Evolutionary conservation across 176 grass and related monocot genomes (phyloP).

Genomic region (Tillandsia fasciculata): DNA sequence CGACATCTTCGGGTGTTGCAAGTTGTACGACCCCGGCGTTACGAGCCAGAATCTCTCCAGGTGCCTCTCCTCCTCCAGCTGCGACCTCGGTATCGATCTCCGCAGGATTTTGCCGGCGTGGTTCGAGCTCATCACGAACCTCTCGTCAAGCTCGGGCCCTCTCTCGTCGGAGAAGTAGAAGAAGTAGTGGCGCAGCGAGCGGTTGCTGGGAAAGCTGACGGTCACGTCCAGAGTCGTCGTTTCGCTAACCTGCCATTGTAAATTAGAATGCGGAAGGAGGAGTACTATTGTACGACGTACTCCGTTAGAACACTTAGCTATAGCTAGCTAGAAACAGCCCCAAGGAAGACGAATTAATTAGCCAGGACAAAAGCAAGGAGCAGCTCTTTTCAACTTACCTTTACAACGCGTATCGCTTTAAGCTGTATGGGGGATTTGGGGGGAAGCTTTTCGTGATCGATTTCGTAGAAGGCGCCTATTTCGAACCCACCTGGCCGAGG

Average conservation of each 20-base stretch:
- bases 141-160: constrained; percentile 67
- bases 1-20: background rate
- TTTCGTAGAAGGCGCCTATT: constrained; percentile 68
- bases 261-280: constrained; percentile 2
- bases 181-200: constrained; percentile 58
- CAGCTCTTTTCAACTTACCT: constrained; percentile 23
- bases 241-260: constrained; percentile 38
- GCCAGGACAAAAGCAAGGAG: constrained; percentile 6
- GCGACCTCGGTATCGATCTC: constrained; percentile 19
- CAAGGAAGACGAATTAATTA: background rate
- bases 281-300: background rate
- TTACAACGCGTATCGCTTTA: constrained; percentile 58
- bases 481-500: background rate
- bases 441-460: constrained; percentile 63
- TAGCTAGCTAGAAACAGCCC: background rate
- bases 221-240: constrained; percentile 48
- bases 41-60: constrained; percentile 52
- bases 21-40: constrained; percentile 32
- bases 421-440: constrained; percentile 69
- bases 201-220: constrained; percentile 58
- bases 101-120: constrained; percentile 40
- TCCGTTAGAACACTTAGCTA: too few species aligned
- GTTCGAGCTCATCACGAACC: constrained; percentile 74
- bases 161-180: constrained; percentile 10
- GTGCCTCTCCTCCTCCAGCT: constrained; percentile 26